Evolutionary conservation across 2,329 filamentous ascomycete genomes (phyloP), one percentile per base, ranked within the genome.

Genomic region (Cyanodermella asteris): DNA sequence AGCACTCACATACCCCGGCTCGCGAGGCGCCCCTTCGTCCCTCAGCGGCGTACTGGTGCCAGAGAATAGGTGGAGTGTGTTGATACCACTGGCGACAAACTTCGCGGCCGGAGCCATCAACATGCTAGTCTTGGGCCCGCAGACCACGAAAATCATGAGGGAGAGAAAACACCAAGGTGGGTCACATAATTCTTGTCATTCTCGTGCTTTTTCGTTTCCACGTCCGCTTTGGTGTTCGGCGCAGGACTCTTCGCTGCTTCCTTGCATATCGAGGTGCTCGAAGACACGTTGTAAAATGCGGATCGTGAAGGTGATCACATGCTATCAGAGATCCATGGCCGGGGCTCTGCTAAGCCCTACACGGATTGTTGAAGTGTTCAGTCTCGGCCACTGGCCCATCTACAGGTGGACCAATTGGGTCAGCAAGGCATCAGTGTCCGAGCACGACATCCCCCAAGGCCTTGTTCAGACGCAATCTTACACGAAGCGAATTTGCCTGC

Each of bases 1-100:
- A 11, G 72, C 74, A 12, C 44, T 90, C 28, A 93, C 84, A 4
- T 84, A 78, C 43, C 81, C 81, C 5, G 69, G 64, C n/a, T 60
- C 59, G n/a, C 38, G 43, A 35, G 23, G 42, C 43, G 15, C 38
- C 36, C 13, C 34, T 47, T 6, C 42, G 42, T 16, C 34, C 42
- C 34, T 13, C 15, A 15, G 45, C 6, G 68, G 69, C 8, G 49
- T 76, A 2, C 42, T 78, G 8, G 59, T 66, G 22, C 50, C 57
- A 6, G 51, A 59, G 21, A 73, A 73, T 45, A 56, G 65, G 29
- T 65, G 60, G 55, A 54, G 52, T 16, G 74, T 75, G 1, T 44
- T 84, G 16, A 49, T 64, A 14, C 77, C 82, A 3, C 55, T 91
- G 22, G 58, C 59, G 3, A 60, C 65, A 5, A 74, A 77, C 43